Evolutionary conservation across 345 rosid species (phyloP), one percentile per base, ranked within the genome.

Genomic region (Citrus australasica): DNA sequence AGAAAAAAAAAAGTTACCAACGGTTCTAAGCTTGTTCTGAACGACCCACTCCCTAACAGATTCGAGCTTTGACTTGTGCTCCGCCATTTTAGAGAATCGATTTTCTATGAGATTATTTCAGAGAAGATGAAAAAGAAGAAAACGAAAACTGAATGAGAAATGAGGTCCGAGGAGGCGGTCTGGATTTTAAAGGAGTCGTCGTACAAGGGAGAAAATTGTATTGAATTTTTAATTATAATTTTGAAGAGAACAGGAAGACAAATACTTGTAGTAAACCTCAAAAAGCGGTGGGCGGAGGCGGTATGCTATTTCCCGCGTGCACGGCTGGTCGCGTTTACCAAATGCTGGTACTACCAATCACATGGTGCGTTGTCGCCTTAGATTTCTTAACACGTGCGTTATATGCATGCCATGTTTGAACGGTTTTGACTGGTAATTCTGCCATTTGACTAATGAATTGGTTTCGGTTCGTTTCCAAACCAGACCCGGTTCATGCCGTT

Each of bases 21-120:
- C 99, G 48, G 97, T 83, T 80, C 97, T 82, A 67, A 96, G 98
- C 90, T 96, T 96, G 89, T 96, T 92, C 4, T 94, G 92, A 21
- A 84, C 83, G 77, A 96, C 77, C 99, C 98, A 96, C 83, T 86
- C 88, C 82, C 97, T 88, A 1, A 80, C 13, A 22, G 98, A 86
- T 70, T 90, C 91, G 11, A 94, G 21, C 61, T 83, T 90, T 69
- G 81, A 86, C 86, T 87, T 91, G 7, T 90, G 71, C 27, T 96
- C 99, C 65, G 90, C 89, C 97, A 95, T 93, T 78, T 58, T 46
- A 24, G 74, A 67, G 35, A 67, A 37, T 74, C 17, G 67, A 22
- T 9, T 6, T 30, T 46, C 51, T 3, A 1, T 4, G 7, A 35
- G 48, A 19, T 73, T 51, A 33, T 59, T 7, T n/a, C 27, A 35